Evolutionary conservation across 345 rosid genomes (phyloP), one percentile per base, ranked within the genome.

Genomic region (Anastatica hierochuntica): DNA sequence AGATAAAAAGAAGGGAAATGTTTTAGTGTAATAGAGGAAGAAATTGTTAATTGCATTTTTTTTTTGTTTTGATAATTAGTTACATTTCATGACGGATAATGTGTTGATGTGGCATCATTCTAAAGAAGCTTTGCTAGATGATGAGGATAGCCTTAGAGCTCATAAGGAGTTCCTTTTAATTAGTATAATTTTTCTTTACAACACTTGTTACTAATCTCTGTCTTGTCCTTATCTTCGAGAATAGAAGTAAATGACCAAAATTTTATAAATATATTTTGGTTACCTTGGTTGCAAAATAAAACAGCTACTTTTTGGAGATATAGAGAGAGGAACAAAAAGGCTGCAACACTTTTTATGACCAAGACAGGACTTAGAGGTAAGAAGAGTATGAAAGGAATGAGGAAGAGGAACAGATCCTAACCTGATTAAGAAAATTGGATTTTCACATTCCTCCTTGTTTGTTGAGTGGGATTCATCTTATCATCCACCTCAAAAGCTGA

Each of bases 381-480:
- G 50, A 60, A 67, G 72, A 67, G 66, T 67, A 67, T 67, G 60
- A 60, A 67, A 60, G 66, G 72, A 67, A 67, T 67, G 52, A 67
- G 20, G 62, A 67, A 67, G 66, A 67, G 62, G 72, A 67, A 59
- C 66, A 60, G 66, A 56, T 67, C 51, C 40, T 60, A 67, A 46
- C 72, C 62, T 67, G 53, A 67, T 67, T 53, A 60, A 67, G 66
- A 67, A 59, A 67, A 60, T 60, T n/a, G n/a, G 39, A 12, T 14
- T 53, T 65, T 38, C 56, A 60, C 60, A 60, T 67, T 67, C 72
- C 72, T 67, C 53, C 44, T 53, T 41, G 57, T 44, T 66, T 66
- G 44, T 66, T 66, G 48, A 66, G 60, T 58, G 71, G 64, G 64
- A 42, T 53, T 57, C 50, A 43, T 65, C 64, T 35, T 0, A 50